Evolutionary conservation across 23 red algal species (phyloP).

Genomic region (Agarophyton chilense): DNA sequence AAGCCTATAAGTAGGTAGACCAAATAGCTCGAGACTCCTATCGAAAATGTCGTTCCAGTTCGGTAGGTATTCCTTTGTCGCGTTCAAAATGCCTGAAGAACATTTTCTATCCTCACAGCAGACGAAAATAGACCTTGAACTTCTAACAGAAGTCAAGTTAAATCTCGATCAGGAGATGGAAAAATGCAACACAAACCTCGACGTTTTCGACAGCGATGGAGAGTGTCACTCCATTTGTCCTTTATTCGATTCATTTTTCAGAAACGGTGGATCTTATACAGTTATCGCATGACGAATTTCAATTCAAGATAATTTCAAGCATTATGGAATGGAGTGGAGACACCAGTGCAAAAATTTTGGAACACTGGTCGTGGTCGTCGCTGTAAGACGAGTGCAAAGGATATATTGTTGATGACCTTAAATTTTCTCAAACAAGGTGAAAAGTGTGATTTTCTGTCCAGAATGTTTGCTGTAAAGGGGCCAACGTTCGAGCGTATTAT

Average conservation of each 20-base stretch:
- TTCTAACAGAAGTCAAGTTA: no score
- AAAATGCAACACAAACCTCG: background rate
- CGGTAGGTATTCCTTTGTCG: no score
- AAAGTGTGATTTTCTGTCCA: background rate
- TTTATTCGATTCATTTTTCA: background rate
- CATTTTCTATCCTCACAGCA: no score
- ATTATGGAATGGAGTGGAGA: background rate
- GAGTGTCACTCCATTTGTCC: background rate
- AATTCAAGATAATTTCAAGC: background rate
- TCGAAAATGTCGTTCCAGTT: no score
- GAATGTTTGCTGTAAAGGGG: background rate
- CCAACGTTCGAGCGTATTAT: background rate
- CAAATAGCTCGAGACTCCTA: no score
- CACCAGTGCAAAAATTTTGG: background rate
- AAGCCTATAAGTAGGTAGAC: no score
- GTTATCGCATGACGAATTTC: background rate
- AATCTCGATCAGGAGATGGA: background rate
- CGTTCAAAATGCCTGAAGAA: no score
- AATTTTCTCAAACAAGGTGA: background rate
- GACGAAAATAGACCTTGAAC: no score
- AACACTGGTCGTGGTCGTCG: background rate
- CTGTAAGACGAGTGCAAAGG: background rate
- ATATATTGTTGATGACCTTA: background rate
- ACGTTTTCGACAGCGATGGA: background rate
- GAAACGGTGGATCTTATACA: background rate